Base-by-base conservation (phyloP, 2,329 filamentous ascomycete genomes). In the Geosmithia morbida region DNA sequence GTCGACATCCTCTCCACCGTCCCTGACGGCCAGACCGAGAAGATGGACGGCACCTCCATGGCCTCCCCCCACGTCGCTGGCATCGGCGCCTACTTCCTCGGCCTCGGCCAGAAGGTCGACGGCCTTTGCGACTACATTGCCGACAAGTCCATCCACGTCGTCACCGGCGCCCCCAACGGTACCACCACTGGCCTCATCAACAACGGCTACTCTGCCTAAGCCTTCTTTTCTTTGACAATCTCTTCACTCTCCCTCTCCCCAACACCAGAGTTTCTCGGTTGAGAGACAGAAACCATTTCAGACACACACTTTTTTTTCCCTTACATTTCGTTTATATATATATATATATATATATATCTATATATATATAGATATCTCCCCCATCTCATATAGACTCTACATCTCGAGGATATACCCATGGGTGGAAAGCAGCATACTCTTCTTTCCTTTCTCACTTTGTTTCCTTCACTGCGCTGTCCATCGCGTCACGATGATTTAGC, bases 31-130 rank as follows among this genome's bases (percentile, higher is more conserved):
- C 49, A 54, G 17, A 66, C 51, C 55, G 58, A 70, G 51, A 67
- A 59, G 19, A 58, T 73, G 45, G 68, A 65, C 51, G 71, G 70
- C 48, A 73, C 71, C 47, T 69, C 69, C 39, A 80, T 79, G 76
- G 76, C 79, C 18, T 69, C 71, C 4, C 79, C 79, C 1, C 78
- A 82, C 57, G 69, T 83, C 43, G 71, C 74, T 44, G 80, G 79
- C 37, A 62, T 83, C 2, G 77, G 73, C 8, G 77, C 76, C 18
- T 83, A 82, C 60, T 60, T 83, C 16, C 74, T 83, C 62, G 57
- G 64, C 46, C 66, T 74, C 19, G 72, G 73, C 29, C 33, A 42
- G 22, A 59, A 50, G 45, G 61, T 59, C 48, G 47, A 49, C 22
- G 61, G 59, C 37, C 64, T 75, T 33, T 67, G 66, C 55, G 45